Percentiles rank a stretch among this genome's conserved stretches.
Conservation (phyloP, 1,284 basidiomycete species). For the Phellinidium pouzarii region DNA sequence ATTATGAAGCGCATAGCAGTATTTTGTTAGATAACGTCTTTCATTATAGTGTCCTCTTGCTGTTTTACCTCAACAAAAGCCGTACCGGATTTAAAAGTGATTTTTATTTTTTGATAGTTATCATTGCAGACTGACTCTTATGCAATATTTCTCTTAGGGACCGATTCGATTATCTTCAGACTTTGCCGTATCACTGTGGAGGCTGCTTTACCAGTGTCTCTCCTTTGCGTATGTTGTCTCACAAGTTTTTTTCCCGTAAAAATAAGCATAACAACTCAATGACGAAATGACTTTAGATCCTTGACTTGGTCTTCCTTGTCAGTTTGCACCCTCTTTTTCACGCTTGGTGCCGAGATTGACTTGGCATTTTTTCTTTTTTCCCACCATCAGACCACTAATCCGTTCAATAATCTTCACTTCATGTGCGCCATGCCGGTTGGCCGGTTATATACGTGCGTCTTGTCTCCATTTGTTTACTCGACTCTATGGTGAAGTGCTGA, state of each 20-base stretch:
- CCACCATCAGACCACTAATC: constrained; percentile 5
- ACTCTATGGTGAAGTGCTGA: background rate
- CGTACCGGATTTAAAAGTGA: constrained; percentile 16
- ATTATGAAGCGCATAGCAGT: background rate
- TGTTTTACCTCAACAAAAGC: constrained; percentile 14
- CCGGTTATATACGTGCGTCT: constrained; percentile 13
- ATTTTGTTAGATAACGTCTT: background rate
- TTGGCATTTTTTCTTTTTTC: no score
- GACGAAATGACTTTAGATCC: constrained; percentile 3
- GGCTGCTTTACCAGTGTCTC: constrained; percentile 10
- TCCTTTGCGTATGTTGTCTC: constrained; percentile 10
- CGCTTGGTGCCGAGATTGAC: no score
- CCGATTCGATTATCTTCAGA: constrained; percentile 14
- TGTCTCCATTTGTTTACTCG: background rate
- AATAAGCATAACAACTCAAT: background rate
- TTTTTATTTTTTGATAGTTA: background rate
- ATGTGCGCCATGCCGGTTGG: constrained; percentile 17
- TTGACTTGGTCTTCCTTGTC: constrained; percentile 14
- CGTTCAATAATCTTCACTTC: constrained; percentile 13
- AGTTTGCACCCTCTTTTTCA: background rate
- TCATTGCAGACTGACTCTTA: background rate
- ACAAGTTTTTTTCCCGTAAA: no score
- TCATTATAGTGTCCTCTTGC: constrained; percentile 3
- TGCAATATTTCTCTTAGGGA: constrained; percentile 9
- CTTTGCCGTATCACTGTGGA: constrained; percentile 13